A percentile compares a stretch with the other conserved stretches of the same genome.
These are phyloP conservation scores for Nemophila menziesii DNA, from an alignment of 257 asterid genomes.

Conservation along the genomic window DNA sequence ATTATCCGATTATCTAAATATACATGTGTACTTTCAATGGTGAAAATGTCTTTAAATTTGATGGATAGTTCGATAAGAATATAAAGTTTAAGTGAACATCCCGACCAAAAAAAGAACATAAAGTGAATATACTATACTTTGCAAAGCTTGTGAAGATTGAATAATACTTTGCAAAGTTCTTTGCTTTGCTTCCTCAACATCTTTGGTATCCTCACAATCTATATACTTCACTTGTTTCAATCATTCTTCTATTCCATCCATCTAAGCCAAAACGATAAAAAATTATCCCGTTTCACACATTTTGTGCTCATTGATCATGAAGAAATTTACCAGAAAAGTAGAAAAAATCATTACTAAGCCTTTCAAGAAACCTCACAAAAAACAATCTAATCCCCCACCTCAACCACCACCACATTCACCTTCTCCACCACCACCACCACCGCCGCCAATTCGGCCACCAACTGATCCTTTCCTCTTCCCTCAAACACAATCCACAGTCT, in stretches of 20 bases:
- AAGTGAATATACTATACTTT: no score
- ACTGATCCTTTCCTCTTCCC: slow-evolving; percentile 65
- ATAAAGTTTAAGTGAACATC: no score
- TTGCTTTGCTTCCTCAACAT: not conserved
- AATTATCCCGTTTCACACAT: no score
- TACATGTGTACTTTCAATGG: no score
- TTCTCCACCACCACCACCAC: not conserved
- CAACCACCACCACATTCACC: not conserved
- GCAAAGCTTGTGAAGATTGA: not conserved
- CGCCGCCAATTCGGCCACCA: slow-evolving; percentile 1
- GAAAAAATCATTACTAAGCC: slow-evolving; percentile 27
- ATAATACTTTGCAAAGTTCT: not conserved
- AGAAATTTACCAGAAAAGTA: slow-evolving; percentile 32
- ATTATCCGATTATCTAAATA: no score
- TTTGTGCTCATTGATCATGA: slow-evolving; percentile 9
- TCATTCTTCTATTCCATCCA: no score
- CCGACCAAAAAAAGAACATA: no score
- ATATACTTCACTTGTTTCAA: not conserved
- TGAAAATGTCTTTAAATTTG: no score
- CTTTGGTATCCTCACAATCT: not conserved
- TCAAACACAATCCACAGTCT: slow-evolving; percentile 47
- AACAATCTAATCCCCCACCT: not conserved
- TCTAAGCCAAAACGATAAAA: no score
- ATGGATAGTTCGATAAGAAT: no score
- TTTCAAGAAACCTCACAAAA: slow-evolving; percentile 26